phyloP scores from a whole-genome alignment of 768 basidiomycete genomes.

The Suillus brevipes region DNA sequence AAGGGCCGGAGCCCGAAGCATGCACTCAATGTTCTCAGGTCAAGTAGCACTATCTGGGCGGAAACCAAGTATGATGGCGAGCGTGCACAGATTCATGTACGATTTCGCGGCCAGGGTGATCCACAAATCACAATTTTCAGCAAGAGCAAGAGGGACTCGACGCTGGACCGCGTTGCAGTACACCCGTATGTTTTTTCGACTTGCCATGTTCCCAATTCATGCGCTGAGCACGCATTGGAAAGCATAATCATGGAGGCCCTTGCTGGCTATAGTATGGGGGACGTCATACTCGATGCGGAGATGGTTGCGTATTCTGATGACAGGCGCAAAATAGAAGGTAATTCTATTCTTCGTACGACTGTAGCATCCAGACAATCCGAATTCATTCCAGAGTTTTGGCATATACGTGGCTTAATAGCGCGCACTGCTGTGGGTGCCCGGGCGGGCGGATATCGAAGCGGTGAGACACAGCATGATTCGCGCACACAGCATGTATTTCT shows the following conservation, averaged over 20 bases:
- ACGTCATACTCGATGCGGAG: constrained; percentile 77
- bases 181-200: constrained; percentile 40
- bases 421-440: constrained; percentile 59
- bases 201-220: neutral
- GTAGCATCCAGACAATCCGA: constrained; percentile 1
- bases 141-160: constrained; percentile 86
- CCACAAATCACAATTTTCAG: constrained; percentile 76
- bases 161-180: constrained; percentile 68
- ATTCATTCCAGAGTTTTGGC: constrained; percentile 66
- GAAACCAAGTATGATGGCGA: constrained; percentile 97
- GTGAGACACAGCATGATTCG: constrained; percentile 21
- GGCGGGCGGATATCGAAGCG: constrained; percentile 20
- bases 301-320: constrained; percentile 81
- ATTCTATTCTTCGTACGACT: constrained; percentile 20
- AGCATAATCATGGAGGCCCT: constrained; percentile 66
- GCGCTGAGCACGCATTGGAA: constrained; percentile 12
- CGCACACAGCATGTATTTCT: constrained; percentile 20
- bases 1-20: constrained; percentile 68
- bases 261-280: constrained; percentile 39
- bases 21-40: constrained; percentile 44
- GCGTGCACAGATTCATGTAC: constrained; percentile 88
- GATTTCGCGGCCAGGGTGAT: constrained; percentile 38
- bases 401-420: constrained; percentile 60
- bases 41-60: constrained; percentile 56
- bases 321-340: constrained; percentile 65